Conservation (phyloP, 306 rosid species). For the Cucurbita pepo region DNA sequence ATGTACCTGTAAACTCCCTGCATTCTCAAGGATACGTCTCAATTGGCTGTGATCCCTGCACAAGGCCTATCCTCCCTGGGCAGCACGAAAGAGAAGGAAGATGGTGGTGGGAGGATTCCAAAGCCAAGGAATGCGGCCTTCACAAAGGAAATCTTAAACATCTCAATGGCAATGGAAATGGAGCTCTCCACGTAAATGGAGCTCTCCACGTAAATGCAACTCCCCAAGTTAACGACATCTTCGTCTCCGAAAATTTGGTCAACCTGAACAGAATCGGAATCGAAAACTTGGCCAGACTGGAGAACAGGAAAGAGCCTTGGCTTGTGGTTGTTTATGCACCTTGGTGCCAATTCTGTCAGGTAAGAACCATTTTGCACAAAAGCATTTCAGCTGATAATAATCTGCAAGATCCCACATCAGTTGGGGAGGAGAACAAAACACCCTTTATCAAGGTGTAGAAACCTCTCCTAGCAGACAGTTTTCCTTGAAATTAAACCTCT, state of each 20-base stretch:
- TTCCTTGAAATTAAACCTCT: no score
- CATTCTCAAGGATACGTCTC: slow-evolving; percentile 73
- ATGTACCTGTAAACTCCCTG: slow-evolving; percentile 78
- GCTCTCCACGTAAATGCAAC: slow-evolving; percentile 17
- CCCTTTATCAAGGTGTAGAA: no score
- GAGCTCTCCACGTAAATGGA: slow-evolving; percentile 17
- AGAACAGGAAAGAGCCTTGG: slow-evolving; percentile 55
- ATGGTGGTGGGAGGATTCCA: slow-evolving; percentile 99
- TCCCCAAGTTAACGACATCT: slow-evolving; percentile 37
- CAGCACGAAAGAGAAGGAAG: slow-evolving; percentile 98
- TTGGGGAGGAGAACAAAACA: no score
- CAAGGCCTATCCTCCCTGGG: slow-evolving; percentile 89
- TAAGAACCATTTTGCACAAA: not conserved
- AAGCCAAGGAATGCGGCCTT: slow-evolving; percentile 95
- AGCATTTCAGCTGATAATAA: no score
- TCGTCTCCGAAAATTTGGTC: slow-evolving; percentile 37
- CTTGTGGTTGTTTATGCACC: slow-evolving; percentile 84
- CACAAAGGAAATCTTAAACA: slow-evolving; percentile 85
- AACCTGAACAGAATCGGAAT: slow-evolving; percentile 55
- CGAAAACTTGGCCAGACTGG: slow-evolving; percentile 55
- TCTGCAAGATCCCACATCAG: no score
- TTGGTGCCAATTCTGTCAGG: slow-evolving; percentile 91
- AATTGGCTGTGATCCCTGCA: slow-evolving; percentile 92
- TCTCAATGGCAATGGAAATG: slow-evolving; percentile 38
- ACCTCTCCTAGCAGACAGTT: no score